phyloP scores from a whole-genome alignment of 306 rosid genomes.

The Prosopis cineraria region DNA sequence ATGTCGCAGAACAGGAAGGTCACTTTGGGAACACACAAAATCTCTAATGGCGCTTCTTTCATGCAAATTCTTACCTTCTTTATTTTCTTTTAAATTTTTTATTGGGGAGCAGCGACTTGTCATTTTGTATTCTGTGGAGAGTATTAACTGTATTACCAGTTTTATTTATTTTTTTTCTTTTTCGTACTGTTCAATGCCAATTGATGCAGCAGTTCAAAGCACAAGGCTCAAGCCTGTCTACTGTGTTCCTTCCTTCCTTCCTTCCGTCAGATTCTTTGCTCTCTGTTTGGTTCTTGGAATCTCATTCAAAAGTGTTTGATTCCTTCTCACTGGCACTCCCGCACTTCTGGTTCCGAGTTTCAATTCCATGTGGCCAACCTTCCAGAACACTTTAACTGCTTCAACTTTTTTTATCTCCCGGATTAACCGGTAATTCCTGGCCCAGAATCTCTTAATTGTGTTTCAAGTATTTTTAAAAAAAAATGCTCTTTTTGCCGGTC shows the following conservation, averaged over 20 bases:
- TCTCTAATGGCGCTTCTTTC: neutral
- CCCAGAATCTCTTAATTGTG: slow-evolving; percentile 10
- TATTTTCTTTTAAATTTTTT: neutral
- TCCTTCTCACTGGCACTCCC: slow-evolving; percentile 28
- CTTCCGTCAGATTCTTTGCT: slow-evolving; percentile 35
- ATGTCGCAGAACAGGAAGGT: neutral
- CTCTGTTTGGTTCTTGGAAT: slow-evolving; percentile 34
- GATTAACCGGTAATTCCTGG: slow-evolving; percentile 44
- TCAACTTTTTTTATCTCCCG: slow-evolving; percentile 2
- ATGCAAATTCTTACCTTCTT: neutral
- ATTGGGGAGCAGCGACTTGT: neutral
- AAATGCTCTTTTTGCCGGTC: slow-evolving; percentile 32
- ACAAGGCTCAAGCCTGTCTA: neutral
- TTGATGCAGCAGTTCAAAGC: slow-evolving; percentile 5
- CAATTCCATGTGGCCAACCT: slow-evolving; percentile 17
- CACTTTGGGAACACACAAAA: slow-evolving; percentile 20
- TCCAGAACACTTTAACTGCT: slow-evolving; percentile 31
- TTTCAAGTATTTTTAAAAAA: slow-evolving; percentile 21
- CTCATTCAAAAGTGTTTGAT: slow-evolving; percentile 30
- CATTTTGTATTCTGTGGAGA: neutral
- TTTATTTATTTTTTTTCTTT: neutral
- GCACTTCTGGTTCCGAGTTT: neutral
- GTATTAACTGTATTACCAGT: neutral
- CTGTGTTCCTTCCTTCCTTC: slow-evolving; percentile 5
- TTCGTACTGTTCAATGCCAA: neutral